Base-by-base conservation (phyloP, 2,329 filamentous ascomycete genomes). In the Seiridium unicorne region DNA sequence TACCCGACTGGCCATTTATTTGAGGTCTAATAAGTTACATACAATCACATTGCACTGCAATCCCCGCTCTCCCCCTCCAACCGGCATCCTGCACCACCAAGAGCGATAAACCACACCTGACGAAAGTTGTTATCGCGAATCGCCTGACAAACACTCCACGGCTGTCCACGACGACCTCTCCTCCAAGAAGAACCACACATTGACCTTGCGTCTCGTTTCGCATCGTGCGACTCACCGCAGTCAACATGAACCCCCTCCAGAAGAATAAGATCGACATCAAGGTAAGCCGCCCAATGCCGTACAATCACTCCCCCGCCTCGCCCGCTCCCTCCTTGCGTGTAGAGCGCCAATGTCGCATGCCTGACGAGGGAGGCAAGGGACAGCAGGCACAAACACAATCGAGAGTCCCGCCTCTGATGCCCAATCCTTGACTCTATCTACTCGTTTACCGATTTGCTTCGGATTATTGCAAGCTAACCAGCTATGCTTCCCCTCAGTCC, bases 201-300 rank as follows among this genome's bases (percentile, higher is more conserved):
- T 26, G 18, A 26, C 18, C 18, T 26, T 26, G 18, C 18, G 18
- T 26, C 18, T 26, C 18, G 18, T 26, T 26, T 26, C 18, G 18
- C 18, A 26, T 26, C 18, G 18, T 26, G 18, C 18, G 18, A 60
- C 55, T 54, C 58, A 53, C 48, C 51, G 44, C 59, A 63, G 64
- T 63, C 77, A 82, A 69, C 66, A 96, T 98, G 92, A 97, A 97
- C 77, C 94, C 94, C 69, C 92, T 93, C 77, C 92, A 97, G 84
- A 93, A 96, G 85, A 97, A 97, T 85, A 98, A 99, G 84, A 85
- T 98, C 72, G 95, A 99, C 79, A 85, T 97, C 79, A 93, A 86
- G 83, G 95, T 97, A 81, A 81, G 91, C 85, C 62, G 57, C 64
- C 60, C 51, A 13, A 34, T 26, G 32, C 66, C 55, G 57, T 65